Base-by-base conservation (phyloP, 176 grass and related monocot genomes). In the Tuctoria greenei region DNA sequence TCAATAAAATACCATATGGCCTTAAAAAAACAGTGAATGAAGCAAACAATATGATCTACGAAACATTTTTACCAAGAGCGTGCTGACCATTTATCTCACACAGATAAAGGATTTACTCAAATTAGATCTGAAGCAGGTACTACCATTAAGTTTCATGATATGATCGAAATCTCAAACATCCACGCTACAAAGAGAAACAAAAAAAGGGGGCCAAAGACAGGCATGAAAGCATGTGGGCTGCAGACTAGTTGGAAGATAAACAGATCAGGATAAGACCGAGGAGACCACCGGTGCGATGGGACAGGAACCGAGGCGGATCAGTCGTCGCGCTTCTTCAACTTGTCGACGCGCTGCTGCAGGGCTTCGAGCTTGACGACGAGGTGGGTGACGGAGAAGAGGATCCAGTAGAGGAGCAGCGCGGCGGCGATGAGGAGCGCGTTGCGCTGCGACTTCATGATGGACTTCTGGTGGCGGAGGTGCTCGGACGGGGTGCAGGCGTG, bases 381-480 rank as follows among this genome's bases (percentile, higher is more conserved):
- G 35, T 67, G 58, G 43, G 94, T 87, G 75, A 97, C 88, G 50
- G 86, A 74, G 81, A 87, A 97, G 70, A 97, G 90, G 62, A 97
- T 88, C 90, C 90, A 97, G 81, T 97, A 97, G 81, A 97, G 94
- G 67, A 97, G 74, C 2, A 97, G 83, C 16, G 94, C 78, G 71
- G 91, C 77, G 88, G 81, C 86, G 83, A 97, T 97, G 83, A 97
- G 88, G 78, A 97, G 83, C 20, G 78, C 91, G 84, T 97, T 97
- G 67, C 94, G 86, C 83, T 97, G 94, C 56, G 91, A 93, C 86
- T 93, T 97, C 71, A 97, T 93, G 84, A 97, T 85, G 82, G 94
- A 97, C 70, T 97, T 97, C 81, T 97, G 88, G 83, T 97, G 91
- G 74, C 88, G 94, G 79, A 97, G 91, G 83, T 93, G 83, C 84